Conservation (phyloP, 2,329 filamentous ascomycete species). For the Verticillium alfalfae region DNA sequence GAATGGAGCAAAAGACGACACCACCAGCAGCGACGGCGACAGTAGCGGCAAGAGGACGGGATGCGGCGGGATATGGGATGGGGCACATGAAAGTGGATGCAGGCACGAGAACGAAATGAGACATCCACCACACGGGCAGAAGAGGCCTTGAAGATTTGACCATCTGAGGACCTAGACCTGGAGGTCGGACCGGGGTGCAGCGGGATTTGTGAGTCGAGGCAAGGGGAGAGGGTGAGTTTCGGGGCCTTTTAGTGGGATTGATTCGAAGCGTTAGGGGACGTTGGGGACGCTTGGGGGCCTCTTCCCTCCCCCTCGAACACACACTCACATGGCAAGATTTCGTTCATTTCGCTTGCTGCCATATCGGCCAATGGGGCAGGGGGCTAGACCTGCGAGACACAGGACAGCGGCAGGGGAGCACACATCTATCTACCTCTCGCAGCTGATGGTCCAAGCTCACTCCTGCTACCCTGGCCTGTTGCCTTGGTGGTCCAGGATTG, state of each 20-base stretch:
- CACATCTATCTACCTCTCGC: neutral
- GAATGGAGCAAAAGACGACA: slow-evolving; percentile 5
- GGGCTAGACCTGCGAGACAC: neutral
- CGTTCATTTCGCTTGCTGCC: neutral
- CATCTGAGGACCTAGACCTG: neutral
- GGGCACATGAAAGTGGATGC: neutral
- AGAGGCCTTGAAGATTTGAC: neutral
- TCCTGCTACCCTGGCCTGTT: neutral
- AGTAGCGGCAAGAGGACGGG: neutral
- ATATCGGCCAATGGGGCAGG: neutral
- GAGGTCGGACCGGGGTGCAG: neutral
- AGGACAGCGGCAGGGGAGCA: neutral
- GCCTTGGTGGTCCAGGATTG: neutral
- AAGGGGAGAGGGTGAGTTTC: neutral
- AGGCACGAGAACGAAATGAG: neutral
- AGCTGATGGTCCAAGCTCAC: neutral
- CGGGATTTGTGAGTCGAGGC: neutral
- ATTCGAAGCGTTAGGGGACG: neutral
- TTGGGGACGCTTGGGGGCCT: neutral
- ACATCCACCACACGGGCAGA: slow-evolving; percentile 1
- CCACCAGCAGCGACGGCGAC: slow-evolving; percentile 8
- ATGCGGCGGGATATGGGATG: neutral
- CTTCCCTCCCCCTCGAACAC: neutral
- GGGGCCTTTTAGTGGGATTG: neutral
- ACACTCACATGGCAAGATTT: slow-evolving; percentile 10